Conservation (phyloP, 164 flowering plant genomes). For the Berberis thunbergii region DNA sequence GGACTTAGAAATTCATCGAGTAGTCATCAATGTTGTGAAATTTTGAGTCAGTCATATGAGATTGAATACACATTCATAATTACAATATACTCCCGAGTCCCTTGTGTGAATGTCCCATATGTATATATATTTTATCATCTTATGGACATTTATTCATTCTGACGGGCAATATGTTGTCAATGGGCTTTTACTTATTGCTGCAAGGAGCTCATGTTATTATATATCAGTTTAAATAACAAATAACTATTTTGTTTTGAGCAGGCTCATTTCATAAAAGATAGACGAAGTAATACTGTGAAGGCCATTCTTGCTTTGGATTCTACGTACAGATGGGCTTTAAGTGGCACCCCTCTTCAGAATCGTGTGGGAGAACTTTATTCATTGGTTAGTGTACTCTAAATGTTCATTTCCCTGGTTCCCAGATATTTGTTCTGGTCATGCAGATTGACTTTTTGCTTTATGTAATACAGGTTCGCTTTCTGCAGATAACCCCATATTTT, state of each 20-base stretch:
- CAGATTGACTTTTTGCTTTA: slow-evolving; percentile 2
- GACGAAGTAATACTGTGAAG: slow-evolving; percentile 71
- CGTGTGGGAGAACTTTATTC: slow-evolving; percentile 95
- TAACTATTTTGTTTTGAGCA: slow-evolving; percentile 12
- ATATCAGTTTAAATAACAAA: neutral
- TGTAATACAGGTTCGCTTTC: slow-evolving; percentile 65
- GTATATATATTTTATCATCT: no score
- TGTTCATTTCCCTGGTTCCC: neutral
- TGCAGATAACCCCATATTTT: slow-evolving; percentile 79
- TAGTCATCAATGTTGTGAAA: no score
- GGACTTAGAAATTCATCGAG: no score
- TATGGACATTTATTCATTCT: no score
- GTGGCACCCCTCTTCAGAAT: slow-evolving; percentile 98
- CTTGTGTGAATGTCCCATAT: no score
- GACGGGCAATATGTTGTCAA: no score
- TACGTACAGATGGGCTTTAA: slow-evolving; percentile 85
- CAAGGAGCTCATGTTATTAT: no score
- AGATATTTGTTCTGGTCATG: slow-evolving; percentile 3
- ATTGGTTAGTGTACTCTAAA: slow-evolving; percentile 40
- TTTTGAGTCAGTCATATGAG: no score
- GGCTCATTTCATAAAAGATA: slow-evolving; percentile 90
- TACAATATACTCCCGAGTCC: no score
- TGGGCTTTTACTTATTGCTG: no score
- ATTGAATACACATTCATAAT: no score
- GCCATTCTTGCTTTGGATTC: slow-evolving; percentile 77